These are phyloP conservation scores for Boletus pseudopeckii DNA, from an alignment of 768 basidiomycete species.

Conservation along the genomic window DNA sequence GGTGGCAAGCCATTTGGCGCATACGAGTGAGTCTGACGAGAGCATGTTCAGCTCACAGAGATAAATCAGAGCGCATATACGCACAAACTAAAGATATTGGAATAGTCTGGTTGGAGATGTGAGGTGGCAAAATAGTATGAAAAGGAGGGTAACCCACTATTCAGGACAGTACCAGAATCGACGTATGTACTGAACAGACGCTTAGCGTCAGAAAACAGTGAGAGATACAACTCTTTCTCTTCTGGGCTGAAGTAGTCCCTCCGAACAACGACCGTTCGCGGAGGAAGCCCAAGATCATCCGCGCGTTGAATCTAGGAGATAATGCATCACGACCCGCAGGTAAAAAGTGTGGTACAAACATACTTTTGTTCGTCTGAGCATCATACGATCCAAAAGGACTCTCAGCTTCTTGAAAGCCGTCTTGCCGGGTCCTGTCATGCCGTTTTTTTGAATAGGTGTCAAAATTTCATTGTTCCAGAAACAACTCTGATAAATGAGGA, in stretches of 20 bases:
- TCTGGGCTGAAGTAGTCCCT: conserved; percentile 93
- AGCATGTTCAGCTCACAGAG: conserved; percentile 7
- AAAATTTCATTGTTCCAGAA: conserved; percentile 98
- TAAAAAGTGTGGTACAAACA: background rate
- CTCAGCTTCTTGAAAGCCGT: conserved; percentile 90
- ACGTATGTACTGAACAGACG: conserved; percentile 90
- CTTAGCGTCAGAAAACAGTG: conserved; percentile 89
- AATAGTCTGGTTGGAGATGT: conserved; percentile 58
- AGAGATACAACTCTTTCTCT: conserved; percentile 92
- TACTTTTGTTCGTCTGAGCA: conserved; percentile 89
- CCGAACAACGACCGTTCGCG: conserved; percentile 83
- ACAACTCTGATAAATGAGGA: conserved; percentile 57
- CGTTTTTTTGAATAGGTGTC: conserved; percentile 91
- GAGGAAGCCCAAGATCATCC: conserved; percentile 94
- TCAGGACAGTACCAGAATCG: conserved; percentile 84
- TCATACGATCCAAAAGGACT: conserved; percentile 87
- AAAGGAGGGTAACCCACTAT: conserved; percentile 57
- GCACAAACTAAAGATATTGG: conserved; percentile 82
- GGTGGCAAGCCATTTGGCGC: conserved; percentile 94
- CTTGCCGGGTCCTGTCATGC: conserved; percentile 75
- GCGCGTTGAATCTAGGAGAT: conserved; percentile 76
- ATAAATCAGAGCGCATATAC: conserved; percentile 17
- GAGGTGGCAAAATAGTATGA: background rate
- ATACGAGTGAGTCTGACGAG: conserved; percentile 80
- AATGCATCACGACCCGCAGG: background rate